These are phyloP conservation scores for Abeoforma whisleri DNA, from an alignment of 78 protist species.

Conservation along the genomic window DNA sequence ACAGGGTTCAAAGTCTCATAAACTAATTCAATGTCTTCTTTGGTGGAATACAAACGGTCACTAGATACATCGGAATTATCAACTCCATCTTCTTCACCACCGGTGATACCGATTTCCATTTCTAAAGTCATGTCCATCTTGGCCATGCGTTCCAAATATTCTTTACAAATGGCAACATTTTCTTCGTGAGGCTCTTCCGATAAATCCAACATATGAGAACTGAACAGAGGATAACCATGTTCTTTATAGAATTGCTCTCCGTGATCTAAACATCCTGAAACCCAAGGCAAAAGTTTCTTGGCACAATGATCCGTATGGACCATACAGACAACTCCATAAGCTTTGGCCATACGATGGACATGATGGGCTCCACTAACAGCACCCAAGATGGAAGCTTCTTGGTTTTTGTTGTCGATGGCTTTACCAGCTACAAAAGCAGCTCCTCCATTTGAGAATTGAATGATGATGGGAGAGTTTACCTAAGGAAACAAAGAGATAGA, in stretches of 20 bases:
- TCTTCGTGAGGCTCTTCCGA: conserved; percentile 54
- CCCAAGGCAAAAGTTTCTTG: conserved; percentile 59
- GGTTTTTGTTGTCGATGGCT: conserved; percentile 36
- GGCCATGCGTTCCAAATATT: conserved; percentile 10
- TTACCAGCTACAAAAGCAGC: conserved; percentile 63
- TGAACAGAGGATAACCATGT: conserved; percentile 61
- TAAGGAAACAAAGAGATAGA: no score
- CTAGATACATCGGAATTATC: conserved; percentile 49
- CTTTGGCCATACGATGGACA: conserved; percentile 60
- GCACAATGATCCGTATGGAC: conserved; percentile 70
- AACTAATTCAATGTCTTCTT: conserved; percentile 52
- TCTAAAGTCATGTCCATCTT: conserved; percentile 51
- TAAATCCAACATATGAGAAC: conserved; percentile 66
- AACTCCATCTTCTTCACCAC: conserved; percentile 75
- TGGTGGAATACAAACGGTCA: conserved; percentile 52
- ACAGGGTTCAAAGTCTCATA: conserved; percentile 44
- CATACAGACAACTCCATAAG: conserved; percentile 60
- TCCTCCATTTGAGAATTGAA: conserved; percentile 62
- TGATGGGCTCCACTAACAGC: conserved; percentile 52
- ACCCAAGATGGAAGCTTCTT: conserved; percentile 56
- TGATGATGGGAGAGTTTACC: conserved; percentile 49
- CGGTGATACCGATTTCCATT: conserved; percentile 70
- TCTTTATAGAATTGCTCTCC: conserved; percentile 56
- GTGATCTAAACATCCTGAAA: conserved; percentile 54
- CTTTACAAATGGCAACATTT: conserved; percentile 15